Evolutionary conservation across 805 yeast species (phyloP).

Genomic region (Wickerhamiella alocasiicola): DNA sequence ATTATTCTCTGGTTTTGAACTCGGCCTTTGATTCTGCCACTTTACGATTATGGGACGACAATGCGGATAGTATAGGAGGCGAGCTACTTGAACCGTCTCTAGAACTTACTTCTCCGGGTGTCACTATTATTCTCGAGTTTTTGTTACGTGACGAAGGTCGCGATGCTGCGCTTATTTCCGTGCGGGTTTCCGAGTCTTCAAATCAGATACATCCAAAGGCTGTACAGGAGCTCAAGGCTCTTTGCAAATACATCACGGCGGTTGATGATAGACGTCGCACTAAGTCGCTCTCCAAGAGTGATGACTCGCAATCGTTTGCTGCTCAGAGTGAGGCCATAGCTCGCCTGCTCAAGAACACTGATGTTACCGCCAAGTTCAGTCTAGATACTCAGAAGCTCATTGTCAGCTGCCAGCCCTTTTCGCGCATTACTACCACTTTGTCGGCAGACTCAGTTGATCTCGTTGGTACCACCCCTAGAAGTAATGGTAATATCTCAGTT

Average conservation of each 20-base stretch:
- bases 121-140: conserved; percentile 46
- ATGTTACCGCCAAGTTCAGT: conserved; percentile 43
- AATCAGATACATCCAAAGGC: conserved; percentile 62
- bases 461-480: conserved; percentile 32
- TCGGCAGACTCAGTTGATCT: conserved; percentile 58
- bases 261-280: neutral
- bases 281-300: neutral
- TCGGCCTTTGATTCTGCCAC: conserved; percentile 17
- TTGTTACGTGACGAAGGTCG: conserved; percentile 16
- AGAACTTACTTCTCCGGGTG: conserved; percentile 62
- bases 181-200: conserved; percentile 33
- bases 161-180: neutral
- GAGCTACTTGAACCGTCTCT: conserved; percentile 27
- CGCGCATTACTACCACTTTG: conserved; percentile 78
- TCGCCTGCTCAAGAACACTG: neutral
- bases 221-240: conserved; percentile 41
- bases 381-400: conserved; percentile 64
- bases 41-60: conserved; percentile 22
- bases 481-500: conserved; percentile 26
- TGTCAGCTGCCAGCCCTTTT: conserved; percentile 85
- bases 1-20: conserved; percentile 3
- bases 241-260: neutral
- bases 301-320: neutral
- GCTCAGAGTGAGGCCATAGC: conserved; percentile 28
- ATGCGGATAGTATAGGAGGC: neutral